Conservation (phyloP, 1,284 basidiomycete genomes). For the Austroboletus rostrupii region DNA sequence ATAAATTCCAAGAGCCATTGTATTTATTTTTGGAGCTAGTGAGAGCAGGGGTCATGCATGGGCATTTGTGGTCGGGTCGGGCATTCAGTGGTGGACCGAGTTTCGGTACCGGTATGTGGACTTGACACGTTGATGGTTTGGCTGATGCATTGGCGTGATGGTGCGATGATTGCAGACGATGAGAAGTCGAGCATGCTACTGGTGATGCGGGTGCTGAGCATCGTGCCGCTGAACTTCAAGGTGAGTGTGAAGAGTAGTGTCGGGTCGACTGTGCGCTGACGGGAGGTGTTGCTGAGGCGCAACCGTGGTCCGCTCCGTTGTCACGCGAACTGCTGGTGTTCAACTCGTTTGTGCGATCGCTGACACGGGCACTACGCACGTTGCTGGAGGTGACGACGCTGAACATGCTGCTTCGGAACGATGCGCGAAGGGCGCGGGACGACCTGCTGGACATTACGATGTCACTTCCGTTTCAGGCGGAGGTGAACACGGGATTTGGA, state of each 20-base stretch:
- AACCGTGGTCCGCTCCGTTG: constrained; percentile 91
- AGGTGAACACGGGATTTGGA: constrained; percentile 97
- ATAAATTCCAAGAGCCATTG: constrained; percentile 97
- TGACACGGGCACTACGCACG: constrained; percentile 86
- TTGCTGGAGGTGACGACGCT: constrained; percentile 88
- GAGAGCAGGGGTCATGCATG: constrained; percentile 92
- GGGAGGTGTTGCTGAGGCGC: constrained; percentile 43
- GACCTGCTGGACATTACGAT: constrained; percentile 91
- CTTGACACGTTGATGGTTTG: constrained; percentile 11
- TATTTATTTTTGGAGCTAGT: constrained; percentile 92
- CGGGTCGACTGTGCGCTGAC: constrained; percentile 7
- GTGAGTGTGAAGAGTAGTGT: constrained; percentile 39
- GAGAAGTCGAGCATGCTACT: constrained; percentile 90
- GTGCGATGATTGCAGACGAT: constrained; percentile 54
- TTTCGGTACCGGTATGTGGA: constrained; percentile 73
- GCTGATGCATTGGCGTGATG: constrained; percentile 17
- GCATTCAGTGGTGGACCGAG: constrained; percentile 92
- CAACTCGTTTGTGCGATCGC: constrained; percentile 92
- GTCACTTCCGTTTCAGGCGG: constrained; percentile 88
- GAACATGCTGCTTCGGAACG: constrained; percentile 88
- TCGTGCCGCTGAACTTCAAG: constrained; percentile 91
- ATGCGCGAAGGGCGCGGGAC: constrained; percentile 82
- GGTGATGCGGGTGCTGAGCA: constrained; percentile 93
- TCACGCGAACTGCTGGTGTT: constrained; percentile 96
- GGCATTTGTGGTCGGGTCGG: constrained; percentile 84